These are phyloP conservation scores for Populus hybrid DNA, from an alignment of 441 rosid species.

Conservation along the genomic window DNA sequence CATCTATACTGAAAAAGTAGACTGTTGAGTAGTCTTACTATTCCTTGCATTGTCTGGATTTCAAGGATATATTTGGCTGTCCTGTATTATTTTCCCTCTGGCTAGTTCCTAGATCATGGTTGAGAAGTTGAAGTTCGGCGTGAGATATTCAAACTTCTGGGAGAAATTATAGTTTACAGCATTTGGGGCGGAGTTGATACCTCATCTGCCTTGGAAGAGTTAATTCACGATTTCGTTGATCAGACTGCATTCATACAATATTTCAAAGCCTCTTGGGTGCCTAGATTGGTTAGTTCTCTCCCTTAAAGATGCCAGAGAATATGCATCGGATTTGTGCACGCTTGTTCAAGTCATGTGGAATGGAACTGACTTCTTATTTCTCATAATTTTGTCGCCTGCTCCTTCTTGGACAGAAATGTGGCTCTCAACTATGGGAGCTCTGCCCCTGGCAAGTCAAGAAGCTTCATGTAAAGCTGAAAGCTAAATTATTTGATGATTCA, in stretches of 20 bases:
- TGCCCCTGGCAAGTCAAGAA: slow-evolving; percentile 95
- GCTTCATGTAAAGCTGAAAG: slow-evolving; percentile 81
- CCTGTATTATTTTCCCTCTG: slow-evolving; percentile 80
- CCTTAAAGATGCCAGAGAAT: too few relatives aligned
- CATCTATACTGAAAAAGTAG: not conserved
- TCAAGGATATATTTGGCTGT: slow-evolving; percentile 83
- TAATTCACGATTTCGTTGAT: slow-evolving; percentile 72
- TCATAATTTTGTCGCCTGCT: not conserved
- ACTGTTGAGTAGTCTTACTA: slow-evolving; percentile 18
- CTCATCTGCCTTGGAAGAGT: slow-evolving; percentile 50
- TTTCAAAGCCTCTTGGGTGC: too few relatives aligned
- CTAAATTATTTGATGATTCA: slow-evolving; percentile 78
- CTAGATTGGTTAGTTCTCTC: slow-evolving; percentile 71
- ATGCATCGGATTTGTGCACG: too few relatives aligned
- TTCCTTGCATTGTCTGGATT: slow-evolving; percentile 19
- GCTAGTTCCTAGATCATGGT: slow-evolving; percentile 95
- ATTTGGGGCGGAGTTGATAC: slow-evolving; percentile 62
- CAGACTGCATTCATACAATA: slow-evolving; percentile 75
- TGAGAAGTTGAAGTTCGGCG: slow-evolving; percentile 74
- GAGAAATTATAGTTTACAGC: slow-evolving; percentile 52
- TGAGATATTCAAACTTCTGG: slow-evolving; percentile 73
- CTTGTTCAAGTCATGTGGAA: not conserved
- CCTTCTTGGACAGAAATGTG: slow-evolving; percentile 65
- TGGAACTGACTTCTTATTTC: not conserved
- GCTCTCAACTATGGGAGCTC: slow-evolving; percentile 70